phyloP scores from a whole-genome alignment of 2,329 filamentous ascomycete species.

The Blastomyces parvus region DNA sequence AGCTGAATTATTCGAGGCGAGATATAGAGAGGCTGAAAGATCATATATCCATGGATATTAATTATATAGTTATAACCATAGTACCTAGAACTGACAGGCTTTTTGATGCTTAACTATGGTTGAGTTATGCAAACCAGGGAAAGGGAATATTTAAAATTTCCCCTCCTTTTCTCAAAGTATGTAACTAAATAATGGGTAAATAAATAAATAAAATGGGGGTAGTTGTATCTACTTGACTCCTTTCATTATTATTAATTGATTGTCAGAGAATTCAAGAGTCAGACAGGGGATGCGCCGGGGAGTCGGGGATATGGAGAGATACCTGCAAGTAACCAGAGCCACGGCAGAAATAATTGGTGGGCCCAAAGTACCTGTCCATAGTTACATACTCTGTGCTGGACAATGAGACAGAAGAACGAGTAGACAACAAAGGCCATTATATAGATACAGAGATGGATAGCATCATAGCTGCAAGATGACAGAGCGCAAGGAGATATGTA shows the following conservation, averaged over 20 bases:
- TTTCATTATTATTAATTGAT: neutral
- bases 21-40: neutral
- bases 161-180: neutral
- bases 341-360: neutral
- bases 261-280: neutral
- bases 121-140: neutral
- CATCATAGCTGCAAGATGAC: neutral
- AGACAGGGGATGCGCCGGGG: neutral
- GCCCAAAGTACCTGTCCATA: neutral
- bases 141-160: neutral
- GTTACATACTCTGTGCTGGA: neutral
- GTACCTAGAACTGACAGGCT: no score
- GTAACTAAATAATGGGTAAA: neutral
- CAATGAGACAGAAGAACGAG: neutral
- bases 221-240: neutral
- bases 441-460: neutral
- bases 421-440: neutral
- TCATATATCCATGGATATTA: neutral
- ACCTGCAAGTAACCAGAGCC: neutral
- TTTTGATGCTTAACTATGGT: neutral
- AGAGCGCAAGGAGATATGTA: neutral
- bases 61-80: no score
- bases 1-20: neutral
- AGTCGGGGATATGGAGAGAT: neutral
- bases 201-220: neutral